These are phyloP conservation scores for Skeletonema tropicum DNA, from an alignment of 108 stramenopile genomes.

Conservation along the genomic window DNA sequence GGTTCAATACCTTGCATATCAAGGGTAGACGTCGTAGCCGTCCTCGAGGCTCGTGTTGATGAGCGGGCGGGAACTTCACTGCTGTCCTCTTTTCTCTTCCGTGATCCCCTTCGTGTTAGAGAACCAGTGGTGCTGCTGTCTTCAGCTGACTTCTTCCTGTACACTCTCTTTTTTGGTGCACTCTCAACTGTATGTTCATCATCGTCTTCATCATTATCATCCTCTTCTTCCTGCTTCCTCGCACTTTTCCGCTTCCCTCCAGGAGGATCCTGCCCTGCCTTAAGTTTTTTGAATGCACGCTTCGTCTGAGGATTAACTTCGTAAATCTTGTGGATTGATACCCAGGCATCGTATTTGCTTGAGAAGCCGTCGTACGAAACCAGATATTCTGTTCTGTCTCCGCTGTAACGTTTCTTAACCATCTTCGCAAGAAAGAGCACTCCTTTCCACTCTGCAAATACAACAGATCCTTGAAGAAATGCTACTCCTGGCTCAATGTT, in stretches of 20 bases:
- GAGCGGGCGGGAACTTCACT: constrained; percentile 1
- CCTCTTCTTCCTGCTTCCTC: constrained; percentile 9
- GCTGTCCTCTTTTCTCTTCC: constrained; percentile 32
- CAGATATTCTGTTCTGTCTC: constrained; percentile 45
- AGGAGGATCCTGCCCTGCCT: constrained; percentile 9
- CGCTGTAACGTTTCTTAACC: constrained; percentile 51
- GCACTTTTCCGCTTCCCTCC: constrained; percentile 16
- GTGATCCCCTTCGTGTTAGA: constrained; percentile 18
- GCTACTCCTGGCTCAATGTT: constrained; percentile 48
- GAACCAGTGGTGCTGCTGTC: constrained; percentile 9
- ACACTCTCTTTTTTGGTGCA: constrained; percentile 3
- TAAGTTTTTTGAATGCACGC: constrained; percentile 42
- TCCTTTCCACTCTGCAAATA: constrained; percentile 48
- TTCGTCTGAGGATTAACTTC: constrained; percentile 54
- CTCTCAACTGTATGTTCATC: neutral
- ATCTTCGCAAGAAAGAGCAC: constrained; percentile 53
- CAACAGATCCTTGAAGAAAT: constrained; percentile 52
- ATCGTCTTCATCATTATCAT: constrained; percentile 22
- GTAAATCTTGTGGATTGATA: constrained; percentile 50
- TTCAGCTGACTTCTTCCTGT: constrained; percentile 12
- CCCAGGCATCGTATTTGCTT: constrained; percentile 53
- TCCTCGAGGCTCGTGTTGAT: constrained; percentile 9
- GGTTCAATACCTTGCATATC: constrained; percentile 47
- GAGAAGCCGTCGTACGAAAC: constrained; percentile 49
- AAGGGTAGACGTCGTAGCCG: constrained; percentile 6